Base-by-base conservation (phyloP, 2,329 filamentous ascomycete species). In the Fusarium nygamai region DNA sequence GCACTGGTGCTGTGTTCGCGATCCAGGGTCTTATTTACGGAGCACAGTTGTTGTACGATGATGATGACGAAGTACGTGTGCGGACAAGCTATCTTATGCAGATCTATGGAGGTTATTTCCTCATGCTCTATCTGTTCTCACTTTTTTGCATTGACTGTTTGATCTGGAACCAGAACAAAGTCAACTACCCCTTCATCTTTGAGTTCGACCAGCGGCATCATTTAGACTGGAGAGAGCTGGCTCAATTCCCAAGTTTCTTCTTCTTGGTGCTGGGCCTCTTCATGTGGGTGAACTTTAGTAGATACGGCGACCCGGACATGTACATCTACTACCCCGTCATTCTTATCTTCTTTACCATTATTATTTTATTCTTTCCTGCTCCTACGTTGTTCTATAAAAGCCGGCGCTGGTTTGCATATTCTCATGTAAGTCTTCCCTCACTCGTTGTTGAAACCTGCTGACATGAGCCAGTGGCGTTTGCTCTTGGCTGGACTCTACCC, bases 111-210 rank as follows among this genome's bases (percentile, higher is more conserved):
- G 96, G 96, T 4, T 98, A 97, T 81, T 97, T 98, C 77, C 86
- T 98, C 34, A 91, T 94, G 82, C 87, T 97, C 10, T 88, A 94
- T 50, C 86, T 98, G 27, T 92, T 97, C 78, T 85, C 92, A 16
- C 84, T 97, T n/a, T 98, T 98, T 80, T 94, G 93, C 78, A 79
- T 98, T 41, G 92, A 95, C 78, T 97, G 95, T 81, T 91, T 92
- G 64, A 84, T 97, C 22, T 99, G 96, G 94, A 90, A 91, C 11
- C 86, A 86, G 59, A 91, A 92, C 81, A 97, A 96, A 83, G 94
- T 99, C 83, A 99, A 99, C 81, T 98, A 98, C 81, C 90, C 92
- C 61, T 98, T 98, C 82, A 94, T 98, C 76, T 99, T 99, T 80
- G 96, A 99, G 83, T 96, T 98, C 80, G 95, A 98, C 85, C 92